These are phyloP conservation scores for Arthrinium puccinioides DNA, from an alignment of 2,329 filamentous ascomycete genomes.

Conservation along the genomic window DNA sequence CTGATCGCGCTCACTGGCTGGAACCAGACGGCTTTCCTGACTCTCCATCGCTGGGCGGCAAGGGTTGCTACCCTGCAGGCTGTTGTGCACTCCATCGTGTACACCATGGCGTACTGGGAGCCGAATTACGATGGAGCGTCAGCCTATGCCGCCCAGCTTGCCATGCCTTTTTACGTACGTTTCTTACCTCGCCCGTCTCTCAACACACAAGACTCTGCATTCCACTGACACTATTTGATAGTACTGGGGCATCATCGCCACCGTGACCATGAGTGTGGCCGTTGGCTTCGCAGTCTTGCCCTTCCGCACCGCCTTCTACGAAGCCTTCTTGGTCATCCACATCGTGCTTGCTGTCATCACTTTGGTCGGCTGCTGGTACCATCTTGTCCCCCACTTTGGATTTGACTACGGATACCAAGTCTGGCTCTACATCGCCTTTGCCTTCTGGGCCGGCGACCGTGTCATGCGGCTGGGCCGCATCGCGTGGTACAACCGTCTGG, in stretches of 20 bases:
- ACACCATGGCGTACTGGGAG: constrained; percentile 12
- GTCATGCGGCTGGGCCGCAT: constrained; percentile 11
- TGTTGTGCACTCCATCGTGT: constrained; percentile 16
- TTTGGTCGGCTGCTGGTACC: constrained; percentile 17
- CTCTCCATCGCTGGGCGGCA: constrained; percentile 20
- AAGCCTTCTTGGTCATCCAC: constrained; percentile 20
- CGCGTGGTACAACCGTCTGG: constrained; percentile 12
- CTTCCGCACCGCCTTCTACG: constrained; percentile 19
- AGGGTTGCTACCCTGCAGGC: constrained; percentile 21
- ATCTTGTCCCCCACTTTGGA: constrained; percentile 15
- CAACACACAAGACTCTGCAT: background rate
- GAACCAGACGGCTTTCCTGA: constrained; percentile 20
- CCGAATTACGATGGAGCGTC: constrained; percentile 9
- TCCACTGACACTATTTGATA: background rate
- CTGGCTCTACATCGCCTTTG: constrained; percentile 18
- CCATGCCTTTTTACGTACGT: constrained; percentile 10
- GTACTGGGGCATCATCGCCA: constrained; percentile 19
- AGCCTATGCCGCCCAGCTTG: constrained; percentile 7
- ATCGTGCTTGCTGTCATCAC: constrained; percentile 18
- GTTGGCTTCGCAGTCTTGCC: constrained; percentile 17
- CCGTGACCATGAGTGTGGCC: constrained; percentile 15
- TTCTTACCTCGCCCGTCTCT: background rate
- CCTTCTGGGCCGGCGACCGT: constrained; percentile 16
- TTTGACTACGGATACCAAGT: constrained; percentile 17
- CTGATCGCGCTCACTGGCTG: constrained; percentile 19